Base-by-base conservation (phyloP, 345 rosid species). In the Raphanus raphanistrum region DNA sequence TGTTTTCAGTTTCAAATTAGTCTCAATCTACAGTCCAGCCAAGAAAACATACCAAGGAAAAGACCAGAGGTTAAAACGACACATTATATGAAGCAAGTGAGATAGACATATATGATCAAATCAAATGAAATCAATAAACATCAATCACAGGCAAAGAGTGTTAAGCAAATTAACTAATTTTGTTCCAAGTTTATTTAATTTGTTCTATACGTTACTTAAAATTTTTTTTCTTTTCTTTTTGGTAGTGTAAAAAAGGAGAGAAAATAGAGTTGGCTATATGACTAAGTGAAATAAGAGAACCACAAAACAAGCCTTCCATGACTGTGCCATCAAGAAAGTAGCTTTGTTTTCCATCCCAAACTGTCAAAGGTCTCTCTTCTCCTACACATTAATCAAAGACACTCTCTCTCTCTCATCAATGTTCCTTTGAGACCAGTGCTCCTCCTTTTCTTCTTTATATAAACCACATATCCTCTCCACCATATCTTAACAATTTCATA, bases 271-370 rank as follows among this genome's bases (percentile, higher is more conserved):
- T 82, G 76, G 85, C 81, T 69, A 69, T 63, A 67, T 86, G 80
- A 83, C 86, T 75, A 68, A 52, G 72, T 38, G 74, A 38, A 69
- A 79, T 59, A 79, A 48, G 82, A 61, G 60, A 67, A 79, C 72
- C 81, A 65, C 68, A 66, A 63, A 88, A 82, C 82, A 78, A 83
- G 80, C 80, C 81, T 81, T 82, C 78, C 82, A 73, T 78, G 77
- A 74, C 89, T 81, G 84, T 84, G 79, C 75, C 81, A 70, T 73
- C 70, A 13, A 12, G 90, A 90, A 90, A 88, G 91, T 88, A 63
- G 64, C 43, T 70, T 79, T 74, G 72, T 84, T 68, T 81, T 83
- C 74, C 76, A 82, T 86, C 85, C 84, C 63, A 78, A 79, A 81
- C 84, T 83, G 89, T 58, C 83, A 58, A 63, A 72, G 66, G 83